phyloP scores from a whole-genome alignment of 495 filamentous ascomycete genomes.

The Darksidea phi region DNA sequence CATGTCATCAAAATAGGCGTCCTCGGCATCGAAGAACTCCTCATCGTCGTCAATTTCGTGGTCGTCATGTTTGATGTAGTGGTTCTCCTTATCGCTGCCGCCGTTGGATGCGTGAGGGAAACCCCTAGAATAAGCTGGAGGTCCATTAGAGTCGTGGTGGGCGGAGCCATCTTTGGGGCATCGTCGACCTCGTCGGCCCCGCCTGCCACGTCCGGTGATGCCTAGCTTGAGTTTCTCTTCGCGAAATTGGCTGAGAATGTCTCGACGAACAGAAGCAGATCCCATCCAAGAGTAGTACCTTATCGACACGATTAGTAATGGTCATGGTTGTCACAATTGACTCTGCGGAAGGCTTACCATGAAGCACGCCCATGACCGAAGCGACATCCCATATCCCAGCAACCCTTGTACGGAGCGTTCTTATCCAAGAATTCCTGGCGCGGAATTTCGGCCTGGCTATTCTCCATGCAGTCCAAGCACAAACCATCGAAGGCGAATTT shows the following conservation, averaged over 20 bases:
- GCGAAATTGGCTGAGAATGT: not conserved
- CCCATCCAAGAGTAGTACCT: constrained; percentile 12
- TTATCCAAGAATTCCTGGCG: constrained; percentile 1
- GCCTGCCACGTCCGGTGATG: not conserved
- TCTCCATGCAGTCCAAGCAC: not conserved
- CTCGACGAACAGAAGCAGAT: not conserved
- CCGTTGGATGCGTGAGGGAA: not conserved
- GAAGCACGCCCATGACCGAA: constrained; percentile 2
- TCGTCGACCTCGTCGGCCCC: not conserved
- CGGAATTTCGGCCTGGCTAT: not conserved
- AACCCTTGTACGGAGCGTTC: constrained; percentile 2
- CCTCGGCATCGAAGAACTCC: constrained; percentile 16
- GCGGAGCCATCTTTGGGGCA: not conserved
- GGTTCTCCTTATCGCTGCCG: not conserved
- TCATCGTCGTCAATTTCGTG: constrained; percentile 9
- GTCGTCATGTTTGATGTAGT: not conserved
- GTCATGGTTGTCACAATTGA: not conserved
- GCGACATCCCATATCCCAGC: constrained; percentile 7
- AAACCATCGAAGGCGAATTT: constrained; percentile 1
- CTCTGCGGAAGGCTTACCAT: not conserved
- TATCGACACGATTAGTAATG: not conserved
- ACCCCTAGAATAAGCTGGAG: not conserved
- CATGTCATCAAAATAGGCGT: not conserved
- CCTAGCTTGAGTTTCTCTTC: not conserved
- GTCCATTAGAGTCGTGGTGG: not conserved